These are phyloP conservation scores for Pseudozyma tsukubaensis DNA, from an alignment of 1,284 basidiomycete species.

Conservation along the genomic window DNA sequence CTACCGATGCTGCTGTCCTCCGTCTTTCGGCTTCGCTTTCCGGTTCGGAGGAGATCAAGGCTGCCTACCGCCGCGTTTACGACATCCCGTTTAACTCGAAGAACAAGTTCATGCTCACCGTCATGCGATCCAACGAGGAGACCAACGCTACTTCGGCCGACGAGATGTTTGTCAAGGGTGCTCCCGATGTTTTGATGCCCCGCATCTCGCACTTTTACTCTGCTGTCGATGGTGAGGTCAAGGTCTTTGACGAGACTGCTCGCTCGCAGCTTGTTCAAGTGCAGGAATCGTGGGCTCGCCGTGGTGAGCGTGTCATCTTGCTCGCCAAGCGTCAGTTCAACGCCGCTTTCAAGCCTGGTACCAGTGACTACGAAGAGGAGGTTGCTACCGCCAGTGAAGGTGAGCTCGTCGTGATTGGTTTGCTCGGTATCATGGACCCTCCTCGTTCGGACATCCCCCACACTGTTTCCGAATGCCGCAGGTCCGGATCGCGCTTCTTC, in stretches of 20 bases:
- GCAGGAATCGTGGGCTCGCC: slow-evolving; percentile 71
- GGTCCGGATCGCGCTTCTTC: slow-evolving; percentile 76
- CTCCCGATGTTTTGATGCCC: slow-evolving; percentile 69
- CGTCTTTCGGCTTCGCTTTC: slow-evolving; percentile 74
- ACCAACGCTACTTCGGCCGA: slow-evolving; percentile 58
- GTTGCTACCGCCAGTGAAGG: slow-evolving; percentile 60
- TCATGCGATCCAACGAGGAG: slow-evolving; percentile 65
- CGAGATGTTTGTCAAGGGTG: slow-evolving; percentile 59
- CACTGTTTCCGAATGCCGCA: slow-evolving; percentile 72
- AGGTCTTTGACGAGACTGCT: slow-evolving; percentile 22
- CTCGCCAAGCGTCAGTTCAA: slow-evolving; percentile 70
- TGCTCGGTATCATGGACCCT: slow-evolving; percentile 77
- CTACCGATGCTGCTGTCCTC: slow-evolving; percentile 76
- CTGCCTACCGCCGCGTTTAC: slow-evolving; percentile 69
- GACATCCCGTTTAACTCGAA: slow-evolving; percentile 75
- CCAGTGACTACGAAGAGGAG: slow-evolving; percentile 29
- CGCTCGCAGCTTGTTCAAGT: slow-evolving; percentile 31
- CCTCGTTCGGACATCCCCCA: slow-evolving; percentile 75
- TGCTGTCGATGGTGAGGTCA: slow-evolving; percentile 28
- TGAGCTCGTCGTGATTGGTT: slow-evolving; percentile 75
- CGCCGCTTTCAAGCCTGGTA: slow-evolving; percentile 25
- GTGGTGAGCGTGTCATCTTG: slow-evolving; percentile 76
- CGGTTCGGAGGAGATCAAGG: slow-evolving; percentile 63
- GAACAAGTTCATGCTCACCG: slow-evolving; percentile 77
- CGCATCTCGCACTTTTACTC: slow-evolving; percentile 59